These are phyloP conservation scores for Insectozyma bohioensis DNA, from an alignment of 1,139 yeast genomes.

Conservation along the genomic window DNA sequence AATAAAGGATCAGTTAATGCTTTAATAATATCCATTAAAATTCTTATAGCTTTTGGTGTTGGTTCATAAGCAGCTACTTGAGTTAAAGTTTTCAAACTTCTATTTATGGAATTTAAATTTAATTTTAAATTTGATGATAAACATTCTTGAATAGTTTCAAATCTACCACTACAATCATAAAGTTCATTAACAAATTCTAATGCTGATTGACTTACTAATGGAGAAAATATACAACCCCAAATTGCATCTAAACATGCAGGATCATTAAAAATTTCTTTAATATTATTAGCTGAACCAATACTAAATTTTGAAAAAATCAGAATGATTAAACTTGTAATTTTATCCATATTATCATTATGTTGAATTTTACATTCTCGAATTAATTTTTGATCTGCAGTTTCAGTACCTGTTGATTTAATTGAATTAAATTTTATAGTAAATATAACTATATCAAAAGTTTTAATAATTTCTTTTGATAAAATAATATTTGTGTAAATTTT, in stretches of 20 bases:
- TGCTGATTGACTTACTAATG: conserved; percentile 64
- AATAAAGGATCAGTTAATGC: conserved; percentile 66
- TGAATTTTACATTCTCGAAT: conserved; percentile 23
- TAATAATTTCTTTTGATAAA: conserved; percentile 40
- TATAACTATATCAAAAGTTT: conserved; percentile 43
- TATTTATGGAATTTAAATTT: conserved; percentile 49
- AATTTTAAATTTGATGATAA: conserved; percentile 43
- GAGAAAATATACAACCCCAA: conserved; percentile 70
- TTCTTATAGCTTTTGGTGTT: conserved; percentile 71
- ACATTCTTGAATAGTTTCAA: conserved; percentile 65
- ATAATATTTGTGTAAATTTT: conserved; percentile 33
- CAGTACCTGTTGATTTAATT: conserved; percentile 21
- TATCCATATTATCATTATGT: conserved; percentile 33
- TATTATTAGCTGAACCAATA: conserved; percentile 41
- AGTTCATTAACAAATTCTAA: conserved; percentile 73
- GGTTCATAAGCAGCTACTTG: conserved; percentile 62
- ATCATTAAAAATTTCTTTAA: conserved; percentile 32
- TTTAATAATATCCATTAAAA: conserved; percentile 69
- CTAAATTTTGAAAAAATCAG: conserved; percentile 34
- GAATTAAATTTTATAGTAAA: conserved; percentile 37
- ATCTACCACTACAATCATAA: conserved; percentile 63
- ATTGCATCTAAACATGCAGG: conserved; percentile 46
- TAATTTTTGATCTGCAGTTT: conserved; percentile 17
- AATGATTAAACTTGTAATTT: conserved; percentile 23
- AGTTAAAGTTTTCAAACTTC: conserved; percentile 46